A percentile compares a stretch with the other conserved stretches of the same genome.
These are phyloP conservation scores for Hemileccinum rubropunctum DNA, from an alignment of 768 basidiomycete species.

Conservation along the genomic window DNA sequence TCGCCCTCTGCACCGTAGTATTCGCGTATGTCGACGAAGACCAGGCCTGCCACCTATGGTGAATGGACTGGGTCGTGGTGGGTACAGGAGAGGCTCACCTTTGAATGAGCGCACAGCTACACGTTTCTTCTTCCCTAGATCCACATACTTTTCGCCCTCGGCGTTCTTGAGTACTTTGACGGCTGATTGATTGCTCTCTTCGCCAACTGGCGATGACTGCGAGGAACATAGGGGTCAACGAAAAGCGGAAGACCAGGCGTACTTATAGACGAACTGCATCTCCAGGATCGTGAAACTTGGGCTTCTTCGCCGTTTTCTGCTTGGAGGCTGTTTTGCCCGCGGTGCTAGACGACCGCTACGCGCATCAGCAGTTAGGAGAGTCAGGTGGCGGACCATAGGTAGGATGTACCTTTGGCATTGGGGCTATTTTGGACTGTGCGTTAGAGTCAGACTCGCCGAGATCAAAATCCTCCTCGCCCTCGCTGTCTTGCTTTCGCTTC, in stretches of 20 bases:
- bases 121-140: conserved; percentile 71
- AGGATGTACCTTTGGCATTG: conserved; percentile 14
- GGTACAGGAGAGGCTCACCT: conserved; percentile 26
- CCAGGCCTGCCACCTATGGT: conserved; percentile 36
- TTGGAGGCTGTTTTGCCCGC: conserved; percentile 16
- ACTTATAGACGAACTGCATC: conserved; percentile 11
- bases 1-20: conserved; percentile 60
- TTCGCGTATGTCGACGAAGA: conserved; percentile 71
- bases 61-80: conserved; percentile 26
- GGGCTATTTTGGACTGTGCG: conserved; percentile 1
- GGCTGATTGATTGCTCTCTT: not conserved
- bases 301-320: conserved; percentile 35
- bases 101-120: conserved; percentile 54
- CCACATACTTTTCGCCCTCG: conserved; percentile 48
- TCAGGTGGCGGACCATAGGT: not conserved
- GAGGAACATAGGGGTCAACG: conserved; percentile 15
- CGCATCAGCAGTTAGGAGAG: not conserved
- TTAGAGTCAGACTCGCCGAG: conserved; percentile 17
- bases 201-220: conserved; percentile 13
- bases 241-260: not conserved
- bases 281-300: conserved; percentile 21
- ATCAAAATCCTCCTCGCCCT: conserved; percentile 12
- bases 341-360: not conserved
- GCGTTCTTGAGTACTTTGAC: conserved; percentile 15
- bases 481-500: conserved; percentile 20